These are phyloP conservation scores for Neohortaea acidophila DNA, from an alignment of 495 filamentous ascomycete genomes.

Conservation along the genomic window DNA sequence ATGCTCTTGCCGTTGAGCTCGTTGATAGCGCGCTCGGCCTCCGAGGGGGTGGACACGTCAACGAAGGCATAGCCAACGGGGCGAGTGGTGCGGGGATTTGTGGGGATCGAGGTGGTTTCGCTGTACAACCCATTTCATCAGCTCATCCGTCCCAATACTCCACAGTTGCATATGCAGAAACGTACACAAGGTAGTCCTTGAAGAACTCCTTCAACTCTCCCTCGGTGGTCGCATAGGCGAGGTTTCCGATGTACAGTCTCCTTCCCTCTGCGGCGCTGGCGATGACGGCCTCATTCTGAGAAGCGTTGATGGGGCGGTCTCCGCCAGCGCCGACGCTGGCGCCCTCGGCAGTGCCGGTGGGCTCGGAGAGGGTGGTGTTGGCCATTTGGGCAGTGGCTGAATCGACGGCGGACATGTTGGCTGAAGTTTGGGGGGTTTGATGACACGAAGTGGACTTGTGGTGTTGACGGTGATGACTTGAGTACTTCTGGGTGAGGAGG, in stretches of 20 bases:
- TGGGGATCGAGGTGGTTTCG: constrained; percentile 95
- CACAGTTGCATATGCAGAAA: constrained; percentile 18
- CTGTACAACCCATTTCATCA: constrained; percentile 31
- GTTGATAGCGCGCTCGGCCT: constrained; percentile 85
- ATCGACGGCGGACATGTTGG: constrained; percentile 39
- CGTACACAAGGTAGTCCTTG: constrained; percentile 94
- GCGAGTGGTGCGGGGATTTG: constrained; percentile 95
- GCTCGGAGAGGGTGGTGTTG: constrained; percentile 50
- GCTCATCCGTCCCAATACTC: background rate
- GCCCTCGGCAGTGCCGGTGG: constrained; percentile 21
- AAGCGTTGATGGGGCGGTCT: constrained; percentile 35
- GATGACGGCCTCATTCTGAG: constrained; percentile 73
- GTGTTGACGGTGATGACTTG: constrained; percentile 15
- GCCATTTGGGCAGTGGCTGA: constrained; percentile 75
- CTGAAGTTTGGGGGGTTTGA: constrained; percentile 22
- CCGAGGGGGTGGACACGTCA: constrained; percentile 80
- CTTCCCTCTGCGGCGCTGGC: constrained; percentile 96
- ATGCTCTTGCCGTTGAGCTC: constrained; percentile 95
- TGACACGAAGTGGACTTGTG: constrained; percentile 22
- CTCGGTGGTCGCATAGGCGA: constrained; percentile 99
- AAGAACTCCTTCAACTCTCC: constrained; percentile 99
- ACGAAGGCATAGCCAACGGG: constrained; percentile 99
- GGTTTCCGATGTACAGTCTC: constrained; percentile 98
- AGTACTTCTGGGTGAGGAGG: constrained; percentile 16
- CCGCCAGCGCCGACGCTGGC: constrained; percentile 23